Evolutionary conservation across 345 rosid species (phyloP).

Genomic region (Laguncularia racemosa): DNA sequence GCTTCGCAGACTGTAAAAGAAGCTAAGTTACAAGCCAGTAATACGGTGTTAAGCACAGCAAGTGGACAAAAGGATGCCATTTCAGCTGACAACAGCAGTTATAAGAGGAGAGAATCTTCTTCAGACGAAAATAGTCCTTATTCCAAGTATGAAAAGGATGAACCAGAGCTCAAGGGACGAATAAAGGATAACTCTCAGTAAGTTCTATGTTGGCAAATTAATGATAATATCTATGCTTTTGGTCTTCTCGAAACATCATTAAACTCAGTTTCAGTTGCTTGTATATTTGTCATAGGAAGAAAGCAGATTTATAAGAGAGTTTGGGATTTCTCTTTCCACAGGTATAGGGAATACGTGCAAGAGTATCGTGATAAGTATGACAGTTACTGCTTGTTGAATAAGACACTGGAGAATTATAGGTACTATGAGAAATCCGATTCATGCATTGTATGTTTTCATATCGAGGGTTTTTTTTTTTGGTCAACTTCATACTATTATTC

Average conservation of each 20-base stretch:
- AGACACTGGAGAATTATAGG: conserved; percentile 73
- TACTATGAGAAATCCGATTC: conserved; percentile 17
- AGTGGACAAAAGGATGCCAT: conserved; percentile 42
- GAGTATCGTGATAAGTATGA: conserved; percentile 79
- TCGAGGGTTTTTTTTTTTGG: not conserved
- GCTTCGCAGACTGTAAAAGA: conserved; percentile 39
- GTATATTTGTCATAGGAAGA: no score
- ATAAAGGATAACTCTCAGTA: conserved; percentile 75
- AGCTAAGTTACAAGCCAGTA: conserved; percentile 34
- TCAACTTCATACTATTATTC: conserved; percentile 4
- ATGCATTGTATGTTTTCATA: not conserved
- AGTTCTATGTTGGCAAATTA: conserved; percentile 22
- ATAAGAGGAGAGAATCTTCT: conserved; percentile 42
- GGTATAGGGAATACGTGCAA: conserved; percentile 73
- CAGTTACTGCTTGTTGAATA: conserved; percentile 63
- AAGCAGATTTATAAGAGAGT: no score
- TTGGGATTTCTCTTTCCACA: conserved; percentile 16
- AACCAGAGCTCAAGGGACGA: conserved; percentile 68
- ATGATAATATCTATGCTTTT: not conserved
- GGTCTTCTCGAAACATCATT: conserved; percentile 2
- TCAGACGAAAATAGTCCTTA: conserved; percentile 60
- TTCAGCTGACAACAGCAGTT: conserved; percentile 30
- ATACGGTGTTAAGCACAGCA: conserved; percentile 17
- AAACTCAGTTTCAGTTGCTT: no score
- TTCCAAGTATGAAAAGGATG: conserved; percentile 74